phyloP scores from a whole-genome alignment of 768 basidiomycete genomes.

The Bullera alba region DNA sequence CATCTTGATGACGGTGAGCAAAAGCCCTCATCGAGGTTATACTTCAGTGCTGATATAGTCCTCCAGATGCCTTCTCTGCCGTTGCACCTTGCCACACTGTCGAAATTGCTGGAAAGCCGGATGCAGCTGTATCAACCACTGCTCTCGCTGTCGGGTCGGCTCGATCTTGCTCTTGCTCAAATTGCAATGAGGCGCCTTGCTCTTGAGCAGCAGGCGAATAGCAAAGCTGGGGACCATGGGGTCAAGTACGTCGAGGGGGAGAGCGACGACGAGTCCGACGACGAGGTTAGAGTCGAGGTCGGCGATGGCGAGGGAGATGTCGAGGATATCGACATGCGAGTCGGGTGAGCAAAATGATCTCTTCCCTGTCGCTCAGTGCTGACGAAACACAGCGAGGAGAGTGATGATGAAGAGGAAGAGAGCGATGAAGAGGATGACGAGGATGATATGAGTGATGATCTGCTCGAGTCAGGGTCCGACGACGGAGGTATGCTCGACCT shows the following conservation, averaged over 20 bases:
- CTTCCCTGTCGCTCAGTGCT: too few relatives aligned
- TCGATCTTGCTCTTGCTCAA: conserved; percentile 90
- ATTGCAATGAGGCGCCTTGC: conserved; percentile 79
- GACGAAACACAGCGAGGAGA: conserved; percentile 49
- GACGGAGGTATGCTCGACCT: conserved; percentile 21
- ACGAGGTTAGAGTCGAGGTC: conserved; percentile 50
- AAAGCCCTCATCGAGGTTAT: too few relatives aligned
- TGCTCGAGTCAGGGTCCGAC: conserved; percentile 30
- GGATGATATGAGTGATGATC: conserved; percentile 20
- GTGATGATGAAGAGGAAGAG: conserved; percentile 52
- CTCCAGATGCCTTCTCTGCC: conserved; percentile 9
- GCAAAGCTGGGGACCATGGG: conserved; percentile 65
- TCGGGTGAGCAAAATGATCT: conserved; percentile 45
- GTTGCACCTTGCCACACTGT: conserved; percentile 73
- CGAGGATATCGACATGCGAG: conserved; percentile 41
- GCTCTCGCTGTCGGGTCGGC: conserved; percentile 73
- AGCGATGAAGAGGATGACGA: conserved; percentile 65
- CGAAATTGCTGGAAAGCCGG: conserved; percentile 66
- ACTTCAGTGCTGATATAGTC: neutral
- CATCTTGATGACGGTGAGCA: conserved; percentile 84
- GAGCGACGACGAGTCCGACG: conserved; percentile 50
- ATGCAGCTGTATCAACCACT: conserved; percentile 76
- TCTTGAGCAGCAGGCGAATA: conserved; percentile 48
- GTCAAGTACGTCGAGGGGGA: conserved; percentile 63
- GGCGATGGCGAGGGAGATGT: conserved; percentile 40